Evolutionary conservation across 139 green algal genomes (phyloP).

Genomic region (Chlamydomonas sp.): DNA sequence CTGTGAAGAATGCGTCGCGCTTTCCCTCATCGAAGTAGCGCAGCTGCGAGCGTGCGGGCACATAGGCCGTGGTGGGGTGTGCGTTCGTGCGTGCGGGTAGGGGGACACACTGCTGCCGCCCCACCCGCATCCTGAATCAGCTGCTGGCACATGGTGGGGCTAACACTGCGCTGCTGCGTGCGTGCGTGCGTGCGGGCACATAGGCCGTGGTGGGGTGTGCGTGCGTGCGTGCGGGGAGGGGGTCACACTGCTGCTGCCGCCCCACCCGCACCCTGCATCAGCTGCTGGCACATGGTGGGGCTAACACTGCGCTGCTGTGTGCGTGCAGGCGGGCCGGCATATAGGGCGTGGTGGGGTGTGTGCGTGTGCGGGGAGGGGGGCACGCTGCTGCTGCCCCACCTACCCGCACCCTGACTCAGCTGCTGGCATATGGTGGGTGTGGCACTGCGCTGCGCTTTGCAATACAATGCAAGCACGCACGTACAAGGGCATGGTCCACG

Average conservation of each 20-base stretch:
- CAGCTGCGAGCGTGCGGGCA: constrained; percentile 11
- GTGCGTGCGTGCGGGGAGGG: no score
- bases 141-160: constrained; percentile 27
- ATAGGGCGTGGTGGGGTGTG: neutral
- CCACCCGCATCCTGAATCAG: constrained; percentile 19
- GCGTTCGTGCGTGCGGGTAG: neutral
- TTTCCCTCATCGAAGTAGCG: constrained; percentile 36
- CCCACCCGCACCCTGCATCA: constrained; percentile 18
- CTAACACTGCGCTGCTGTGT: constrained; percentile 25
- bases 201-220: neutral
- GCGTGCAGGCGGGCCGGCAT: constrained; percentile 5
- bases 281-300: constrained; percentile 26
- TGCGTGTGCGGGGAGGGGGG: neutral
- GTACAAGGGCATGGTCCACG: no score
- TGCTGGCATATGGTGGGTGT: constrained; percentile 29
- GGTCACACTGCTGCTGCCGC: no score
- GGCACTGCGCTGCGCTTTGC: constrained; percentile 21
- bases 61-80: neutral
- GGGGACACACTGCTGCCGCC: no score
- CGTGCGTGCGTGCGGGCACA: constrained; percentile 2
- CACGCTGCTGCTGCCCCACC: no score
- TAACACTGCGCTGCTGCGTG: constrained; percentile 26
- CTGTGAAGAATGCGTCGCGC: constrained; percentile 24
- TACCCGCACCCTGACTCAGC: constrained; percentile 17
- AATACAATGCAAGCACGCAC: no score